These are phyloP conservation scores for Calvatia gigantea DNA, from an alignment of 768 basidiomycete genomes.

Conservation along the genomic window DNA sequence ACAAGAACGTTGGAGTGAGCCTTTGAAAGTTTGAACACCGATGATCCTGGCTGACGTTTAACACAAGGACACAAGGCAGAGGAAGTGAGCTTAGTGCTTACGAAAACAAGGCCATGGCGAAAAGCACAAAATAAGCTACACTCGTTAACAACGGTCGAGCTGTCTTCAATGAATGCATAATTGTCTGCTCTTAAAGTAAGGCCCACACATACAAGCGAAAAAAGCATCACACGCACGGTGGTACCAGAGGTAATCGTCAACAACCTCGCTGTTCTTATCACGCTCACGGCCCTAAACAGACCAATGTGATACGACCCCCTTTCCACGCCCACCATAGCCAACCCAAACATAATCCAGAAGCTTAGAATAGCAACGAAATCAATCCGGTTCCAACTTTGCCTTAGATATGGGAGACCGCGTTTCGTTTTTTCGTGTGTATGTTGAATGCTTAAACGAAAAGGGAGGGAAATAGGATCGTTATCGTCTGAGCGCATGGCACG, in stretches of 20 bases:
- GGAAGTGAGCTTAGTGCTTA: slow-evolving; percentile 31
- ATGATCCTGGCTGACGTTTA: slow-evolving; percentile 56
- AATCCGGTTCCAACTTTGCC: slow-evolving; percentile 90
- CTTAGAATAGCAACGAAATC: slow-evolving; percentile 82
- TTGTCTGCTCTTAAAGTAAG: slow-evolving; percentile 40
- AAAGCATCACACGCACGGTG: slow-evolving; percentile 54
- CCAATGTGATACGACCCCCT: slow-evolving; percentile 70
- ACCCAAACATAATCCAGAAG: slow-evolving; percentile 82
- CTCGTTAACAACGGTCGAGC: slow-evolving; percentile 86
- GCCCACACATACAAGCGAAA: neutral
- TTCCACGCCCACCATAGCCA: slow-evolving; percentile 71
- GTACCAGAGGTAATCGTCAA: slow-evolving; percentile 90
- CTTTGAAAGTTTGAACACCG: slow-evolving; percentile 92
- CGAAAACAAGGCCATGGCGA: slow-evolving; percentile 89
- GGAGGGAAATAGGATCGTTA: slow-evolving; percentile 48
- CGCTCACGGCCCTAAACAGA: slow-evolving; percentile 84
- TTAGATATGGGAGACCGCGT: slow-evolving; percentile 79
- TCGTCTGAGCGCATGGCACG: slow-evolving; percentile 41
- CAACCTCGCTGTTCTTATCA: slow-evolving; percentile 77
- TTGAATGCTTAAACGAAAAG: slow-evolving; percentile 59
- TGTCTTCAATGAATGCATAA: slow-evolving; percentile 88
- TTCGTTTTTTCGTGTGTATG: slow-evolving; percentile 53
- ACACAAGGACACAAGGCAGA: slow-evolving; percentile 4
- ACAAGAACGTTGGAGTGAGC: slow-evolving; percentile 71
- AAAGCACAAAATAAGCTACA: slow-evolving; percentile 88